These are phyloP conservation scores for Arthrobotrys pseudoclavata DNA, from an alignment of 2,329 filamentous ascomycete species.

Conservation along the genomic window DNA sequence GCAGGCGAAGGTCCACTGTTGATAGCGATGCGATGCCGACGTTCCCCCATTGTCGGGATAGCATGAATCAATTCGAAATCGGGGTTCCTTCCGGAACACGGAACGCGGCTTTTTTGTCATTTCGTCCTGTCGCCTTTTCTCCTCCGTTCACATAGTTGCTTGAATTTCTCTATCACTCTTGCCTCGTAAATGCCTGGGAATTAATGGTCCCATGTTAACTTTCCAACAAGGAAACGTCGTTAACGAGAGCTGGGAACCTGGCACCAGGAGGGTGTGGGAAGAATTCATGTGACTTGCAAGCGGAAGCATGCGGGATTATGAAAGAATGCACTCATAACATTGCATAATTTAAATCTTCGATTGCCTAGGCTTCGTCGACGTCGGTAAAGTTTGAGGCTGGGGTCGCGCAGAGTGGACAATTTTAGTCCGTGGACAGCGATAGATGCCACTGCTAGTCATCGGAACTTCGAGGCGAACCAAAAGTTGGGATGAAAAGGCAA, in stretches of 20 bases:
- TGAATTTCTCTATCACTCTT: not conserved
- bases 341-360: conserved; percentile 28
- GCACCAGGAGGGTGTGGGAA: conserved; percentile 46
- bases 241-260: conserved; percentile 24
- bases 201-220: conserved; percentile 24
- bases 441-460: conserved; percentile 26
- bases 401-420: conserved; percentile 1
- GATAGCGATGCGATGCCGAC: conserved; percentile 48
- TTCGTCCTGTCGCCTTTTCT: not conserved
- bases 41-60: conserved; percentile 53
- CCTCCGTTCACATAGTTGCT: conserved; percentile 7
- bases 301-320: conserved; percentile 59
- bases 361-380: conserved; percentile 9
- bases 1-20: conserved; percentile 18
- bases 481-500: conserved; percentile 51
- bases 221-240: conserved; percentile 30
- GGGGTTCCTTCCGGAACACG: conserved; percentile 32
- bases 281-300: conserved; percentile 57
- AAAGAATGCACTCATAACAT: conserved; percentile 33
- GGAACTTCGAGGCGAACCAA: conserved; percentile 24
- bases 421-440: conserved; percentile 15
- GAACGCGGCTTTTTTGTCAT: conserved; percentile 27
- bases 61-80: conserved; percentile 46
- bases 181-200: conserved; percentile 24
- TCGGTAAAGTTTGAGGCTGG: conserved; percentile 25